Evolutionary conservation across 352 stramenopile genomes (phyloP), one percentile per base, ranked within the genome.

Genomic region (Salisapilia sapeloensis): DNA sequence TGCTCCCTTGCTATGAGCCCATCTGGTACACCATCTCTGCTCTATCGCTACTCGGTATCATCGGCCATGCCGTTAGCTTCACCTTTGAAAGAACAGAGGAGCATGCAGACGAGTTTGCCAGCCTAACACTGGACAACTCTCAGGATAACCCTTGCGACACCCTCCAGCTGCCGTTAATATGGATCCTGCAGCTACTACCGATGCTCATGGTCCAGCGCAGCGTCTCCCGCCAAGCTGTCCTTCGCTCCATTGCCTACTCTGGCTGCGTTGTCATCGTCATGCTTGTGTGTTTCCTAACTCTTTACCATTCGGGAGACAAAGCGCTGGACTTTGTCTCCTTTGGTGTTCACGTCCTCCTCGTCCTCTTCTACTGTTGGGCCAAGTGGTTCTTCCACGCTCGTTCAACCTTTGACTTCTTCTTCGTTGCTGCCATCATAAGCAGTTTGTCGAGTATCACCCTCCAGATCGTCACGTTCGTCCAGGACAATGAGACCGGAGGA

Each of bases 151-250:
- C 67, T 14, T 86, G 71, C 35, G 69, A 59, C 35, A 13, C 81
- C 0, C 39, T 57, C 1, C 53, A 43, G 9, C 52, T 84, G 18
- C 71, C 71, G 9, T 71, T 62, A 14, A 49, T 74, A 7, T 86
- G 75, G 75, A 60, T 80, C 13, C 37, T 86, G 24, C 71, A 86
- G 35, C 35, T 91, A 4, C 31, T 91, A 15, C 75, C 75, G 1
- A 75, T 87, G 46, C 64, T 91, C 14, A 91, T 91, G 75, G 60
- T 77, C 12, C 75, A 91, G 39, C 74, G 64, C 29, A 83, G 65
- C 15, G 60, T 91, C 26, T 87, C 75, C 0, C 51, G 75, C 22
- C 56, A 79, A 49, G 75, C 75, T 6, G 69, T 87, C 2, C 42
- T 58, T 10, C 75, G 75, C 14, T 59, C 71, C 3, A 76, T 87